Percentiles rank a stretch among this genome's conserved stretches.
Conservation (phyloP, 345 rosid genomes). For the Microcos paniculata region DNA sequence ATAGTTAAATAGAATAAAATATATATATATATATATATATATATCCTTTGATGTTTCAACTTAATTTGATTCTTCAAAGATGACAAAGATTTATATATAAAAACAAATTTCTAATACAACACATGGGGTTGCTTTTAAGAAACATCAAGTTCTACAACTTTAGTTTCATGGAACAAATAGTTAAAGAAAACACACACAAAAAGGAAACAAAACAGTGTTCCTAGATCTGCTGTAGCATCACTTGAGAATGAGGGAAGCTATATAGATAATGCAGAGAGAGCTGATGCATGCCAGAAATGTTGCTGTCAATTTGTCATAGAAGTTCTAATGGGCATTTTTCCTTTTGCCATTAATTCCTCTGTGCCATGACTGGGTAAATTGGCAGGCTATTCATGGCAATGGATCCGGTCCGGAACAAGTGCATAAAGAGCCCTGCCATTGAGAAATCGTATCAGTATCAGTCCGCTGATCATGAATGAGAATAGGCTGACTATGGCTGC, state of each 20-base stretch:
- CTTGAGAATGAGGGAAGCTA: conserved; percentile 11
- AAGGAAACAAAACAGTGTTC: neutral
- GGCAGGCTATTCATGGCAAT: conserved; percentile 37
- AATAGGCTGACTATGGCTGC: conserved; percentile 46
- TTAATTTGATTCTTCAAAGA: too few species aligned
- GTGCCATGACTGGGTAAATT: conserved; percentile 42
- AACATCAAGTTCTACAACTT: too few species aligned
- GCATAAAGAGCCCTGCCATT: conserved; percentile 28
- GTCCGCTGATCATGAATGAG: conserved; percentile 25
- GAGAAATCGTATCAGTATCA: neutral
- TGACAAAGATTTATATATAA: too few species aligned
- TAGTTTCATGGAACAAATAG: too few species aligned
- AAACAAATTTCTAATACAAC: too few species aligned
- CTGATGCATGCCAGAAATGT: conserved; percentile 14
- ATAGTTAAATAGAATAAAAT: too few species aligned
- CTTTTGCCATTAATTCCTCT: conserved; percentile 37
- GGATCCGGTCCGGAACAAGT: conserved; percentile 30
- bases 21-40: too few species aligned
- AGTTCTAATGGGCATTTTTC: conserved; percentile 33
- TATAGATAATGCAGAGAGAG: too few species aligned
- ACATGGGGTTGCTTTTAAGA: too few species aligned
- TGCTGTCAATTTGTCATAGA: conserved; percentile 11
- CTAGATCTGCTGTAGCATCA: neutral
- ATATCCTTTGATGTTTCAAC: too few species aligned
- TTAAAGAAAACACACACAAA: too few species aligned